phyloP scores from a whole-genome alignment of 176 grass and related monocot genomes.

The Dactylis glomerata region DNA sequence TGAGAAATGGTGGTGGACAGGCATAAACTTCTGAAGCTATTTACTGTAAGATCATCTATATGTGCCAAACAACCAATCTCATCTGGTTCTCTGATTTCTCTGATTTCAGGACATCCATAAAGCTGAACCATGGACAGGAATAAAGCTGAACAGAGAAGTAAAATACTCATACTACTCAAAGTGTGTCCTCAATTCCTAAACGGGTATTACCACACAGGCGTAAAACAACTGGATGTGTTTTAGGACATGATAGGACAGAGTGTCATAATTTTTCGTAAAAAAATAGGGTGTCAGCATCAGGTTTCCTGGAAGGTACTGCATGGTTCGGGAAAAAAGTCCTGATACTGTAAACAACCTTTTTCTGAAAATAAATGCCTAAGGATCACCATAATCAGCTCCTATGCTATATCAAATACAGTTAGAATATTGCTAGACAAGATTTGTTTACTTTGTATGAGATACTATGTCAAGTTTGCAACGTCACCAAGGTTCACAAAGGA shows the following conservation, averaged over 20 bases:
- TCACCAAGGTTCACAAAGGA: background rate
- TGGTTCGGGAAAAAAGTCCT: background rate
- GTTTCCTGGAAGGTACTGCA: background rate
- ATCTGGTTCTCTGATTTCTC: background rate
- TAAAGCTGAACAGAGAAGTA: background rate
- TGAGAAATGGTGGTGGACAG: background rate
- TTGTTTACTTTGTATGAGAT: background rate
- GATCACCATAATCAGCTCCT: background rate
- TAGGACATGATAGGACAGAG: background rate
- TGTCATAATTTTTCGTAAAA: background rate
- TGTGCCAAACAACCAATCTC: background rate
- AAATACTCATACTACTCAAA: background rate
- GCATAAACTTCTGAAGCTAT: background rate
- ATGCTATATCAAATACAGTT: conserved; percentile 6
- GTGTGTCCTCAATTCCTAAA: background rate
- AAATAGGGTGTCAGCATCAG: background rate
- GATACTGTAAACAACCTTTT: background rate
- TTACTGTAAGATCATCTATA: background rate
- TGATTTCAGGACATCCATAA: background rate
- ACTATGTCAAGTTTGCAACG: background rate
- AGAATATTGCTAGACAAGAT: background rate
- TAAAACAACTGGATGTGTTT: background rate
- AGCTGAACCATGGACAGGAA: background rate
- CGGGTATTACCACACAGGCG: background rate
- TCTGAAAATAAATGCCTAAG: background rate